These are phyloP conservation scores for Cryphonectria carpinicola DNA, from an alignment of 2,329 filamentous ascomycete species.

Conservation along the genomic window DNA sequence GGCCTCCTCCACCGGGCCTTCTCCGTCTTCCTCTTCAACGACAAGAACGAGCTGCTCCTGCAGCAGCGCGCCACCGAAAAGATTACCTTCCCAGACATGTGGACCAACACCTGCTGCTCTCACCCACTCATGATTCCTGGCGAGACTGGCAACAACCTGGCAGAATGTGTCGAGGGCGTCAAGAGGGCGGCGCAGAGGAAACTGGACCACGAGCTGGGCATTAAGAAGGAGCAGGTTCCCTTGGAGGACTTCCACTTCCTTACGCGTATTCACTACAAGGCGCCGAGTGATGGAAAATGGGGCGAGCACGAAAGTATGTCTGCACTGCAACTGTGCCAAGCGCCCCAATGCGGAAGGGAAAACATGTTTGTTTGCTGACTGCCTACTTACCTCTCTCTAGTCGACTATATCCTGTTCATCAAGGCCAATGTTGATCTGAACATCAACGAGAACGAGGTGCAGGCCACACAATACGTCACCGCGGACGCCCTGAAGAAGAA, in stretches of 20 bases:
- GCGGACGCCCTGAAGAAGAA: constrained; percentile 80
- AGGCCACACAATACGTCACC: constrained; percentile 81
- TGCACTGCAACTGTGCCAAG: not conserved
- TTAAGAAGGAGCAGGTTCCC: constrained; percentile 85
- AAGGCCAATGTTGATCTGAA: constrained; percentile 86
- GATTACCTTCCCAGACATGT: constrained; percentile 99
- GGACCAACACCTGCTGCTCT: constrained; percentile 99
- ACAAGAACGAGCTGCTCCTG: constrained; percentile 86
- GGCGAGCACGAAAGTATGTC: constrained; percentile 94
- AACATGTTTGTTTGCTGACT: constrained; percentile 7
- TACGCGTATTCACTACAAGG: constrained; percentile 97
- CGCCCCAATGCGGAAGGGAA: not conserved
- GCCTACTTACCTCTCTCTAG: constrained; percentile 46
- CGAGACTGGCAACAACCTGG: constrained; percentile 84
- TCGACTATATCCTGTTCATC: constrained; percentile 99
- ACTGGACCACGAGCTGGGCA: constrained; percentile 91
- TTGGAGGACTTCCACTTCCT: constrained; percentile 91
- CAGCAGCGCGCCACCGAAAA: constrained; percentile 96
- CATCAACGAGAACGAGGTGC: constrained; percentile 85
- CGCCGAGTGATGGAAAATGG: constrained; percentile 96
- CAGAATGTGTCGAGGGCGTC: constrained; percentile 80
- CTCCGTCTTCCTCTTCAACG: constrained; percentile 97
- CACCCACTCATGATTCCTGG: constrained; percentile 90
- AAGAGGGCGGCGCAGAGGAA: constrained; percentile 93
- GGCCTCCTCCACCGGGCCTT: constrained; percentile 96